A percentile compares a stretch with the other conserved stretches of the same genome.
These are phyloP conservation scores for Kazachstania psychrophila DNA, from an alignment of 805 yeast species.

Conservation along the genomic window DNA sequence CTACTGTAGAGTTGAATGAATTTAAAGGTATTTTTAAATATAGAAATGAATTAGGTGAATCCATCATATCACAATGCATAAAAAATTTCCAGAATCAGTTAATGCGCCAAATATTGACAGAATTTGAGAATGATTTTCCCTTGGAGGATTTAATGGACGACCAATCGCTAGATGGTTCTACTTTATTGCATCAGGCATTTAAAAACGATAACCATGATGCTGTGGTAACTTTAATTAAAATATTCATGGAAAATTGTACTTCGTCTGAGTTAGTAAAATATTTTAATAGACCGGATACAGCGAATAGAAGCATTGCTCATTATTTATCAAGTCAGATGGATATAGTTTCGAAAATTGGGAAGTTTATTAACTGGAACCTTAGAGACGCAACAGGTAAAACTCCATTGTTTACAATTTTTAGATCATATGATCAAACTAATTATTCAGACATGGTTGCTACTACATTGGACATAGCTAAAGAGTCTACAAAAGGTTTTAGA, in stretches of 20 bases:
- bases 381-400: constrained; percentile 64
- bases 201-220: constrained; percentile 42
- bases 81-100: constrained; percentile 37
- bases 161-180: constrained; percentile 42
- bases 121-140: constrained; percentile 42
- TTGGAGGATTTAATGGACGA: constrained; percentile 64
- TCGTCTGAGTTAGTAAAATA: constrained; percentile 40
- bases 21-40: constrained; percentile 27
- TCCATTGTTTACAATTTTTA: constrained; percentile 65
- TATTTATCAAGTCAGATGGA: constrained; percentile 50
- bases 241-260: constrained; percentile 37
- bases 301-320: constrained; percentile 62
- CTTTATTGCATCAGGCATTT: constrained; percentile 54
- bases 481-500: constrained; percentile 29
- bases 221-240: constrained; percentile 37
- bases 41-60: constrained; percentile 54
- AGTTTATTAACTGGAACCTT: constrained; percentile 55
- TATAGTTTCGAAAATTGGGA: constrained; percentile 47
- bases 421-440: constrained; percentile 70
- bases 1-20: not conserved
- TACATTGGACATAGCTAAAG: constrained; percentile 37
- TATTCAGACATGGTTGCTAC: constrained; percentile 42
- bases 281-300: constrained; percentile 41
- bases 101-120: constrained; percentile 39
- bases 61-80: constrained; percentile 57